Conservation (phyloP, 148 eudicot genomes). For the Silene conica region DNA sequence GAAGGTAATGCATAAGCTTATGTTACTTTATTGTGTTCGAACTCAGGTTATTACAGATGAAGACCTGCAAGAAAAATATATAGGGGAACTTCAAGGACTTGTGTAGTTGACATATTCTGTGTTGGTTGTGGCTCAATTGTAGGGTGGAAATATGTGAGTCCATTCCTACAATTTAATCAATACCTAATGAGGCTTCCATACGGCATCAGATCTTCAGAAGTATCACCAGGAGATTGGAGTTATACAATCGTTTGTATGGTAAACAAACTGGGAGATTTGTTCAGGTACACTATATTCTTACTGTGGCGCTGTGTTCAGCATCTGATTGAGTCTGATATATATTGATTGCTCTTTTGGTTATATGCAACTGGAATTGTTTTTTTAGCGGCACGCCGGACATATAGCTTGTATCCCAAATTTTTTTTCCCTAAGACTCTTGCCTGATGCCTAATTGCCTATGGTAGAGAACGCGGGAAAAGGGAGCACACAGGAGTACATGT, state of each 20-base stretch:
- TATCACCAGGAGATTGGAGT: conserved; percentile 49
- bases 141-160: conserved; percentile 90
- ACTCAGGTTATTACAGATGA: conserved; percentile 61
- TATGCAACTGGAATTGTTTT: too few relatives aligned
- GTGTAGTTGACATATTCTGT: conserved; percentile 78
- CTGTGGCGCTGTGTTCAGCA: not conserved
- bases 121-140: conserved; percentile 76
- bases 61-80: conserved; percentile 68
- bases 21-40: not conserved
- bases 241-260: conserved; percentile 75
- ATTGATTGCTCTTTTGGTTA: too few relatives aligned
- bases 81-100: conserved; percentile 85
- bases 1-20: conserved; percentile 25
- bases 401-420: too few relatives aligned
- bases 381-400: too few relatives aligned
- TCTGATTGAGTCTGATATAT: too few relatives aligned
- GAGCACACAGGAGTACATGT: too few relatives aligned
- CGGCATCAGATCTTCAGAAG: conserved; percentile 47
- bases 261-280: conserved; percentile 43
- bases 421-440: too few relatives aligned
- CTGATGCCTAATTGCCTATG: too few relatives aligned
- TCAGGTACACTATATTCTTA: conserved; percentile 45
- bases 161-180: conserved; percentile 15
- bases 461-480: too few relatives aligned
- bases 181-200: conserved; percentile 46